Evolutionary conservation across 2,329 filamentous ascomycete genomes (phyloP), one percentile per base, ranked within the genome.

Genomic region (Talaromyces marneffei): DNA sequence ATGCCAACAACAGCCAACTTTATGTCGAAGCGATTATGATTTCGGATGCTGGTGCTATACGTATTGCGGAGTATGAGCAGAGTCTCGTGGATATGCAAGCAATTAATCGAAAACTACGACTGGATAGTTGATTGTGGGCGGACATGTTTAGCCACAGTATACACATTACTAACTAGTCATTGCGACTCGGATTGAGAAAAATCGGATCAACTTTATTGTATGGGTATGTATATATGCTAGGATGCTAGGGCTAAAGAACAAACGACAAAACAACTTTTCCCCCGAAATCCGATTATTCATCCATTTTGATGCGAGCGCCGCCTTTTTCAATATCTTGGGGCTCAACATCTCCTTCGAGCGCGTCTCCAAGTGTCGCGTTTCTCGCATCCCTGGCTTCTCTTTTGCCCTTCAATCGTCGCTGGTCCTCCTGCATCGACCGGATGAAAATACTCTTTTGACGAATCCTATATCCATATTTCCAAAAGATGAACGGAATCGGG

Each of bases 401-500:
- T 65, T 78, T 81, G 16, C 74, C 75, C 40, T 81, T 80, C 58
- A 78, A 62, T 59, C 75, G 76, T 66, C 72, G 74, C 67, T 80
- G 78, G 59, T 83, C 80, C 64, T 81, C 75, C 62, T 84, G 83
- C 70, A 86, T 86, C 74, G 74, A 83, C 59, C 76, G 67, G 62
- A 87, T 87, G 67, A 87, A 70, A 10, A 72, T 68, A 62, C 82
- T 83, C 75, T 81, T 82, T 69, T 79, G 73, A 54, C 85, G 73
- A 64, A 88, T 85, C 71, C 78, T 80, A 53, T 82, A 72, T 1
- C 83, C 82, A 65, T 86, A 84, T 44, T 77, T 73, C 65, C 91
- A 94, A 69, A 95, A 94, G 0, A 91, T 79, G 61, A 93, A 83
- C 0, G 91, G 91, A 52, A 94, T 92, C 0, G 91, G 90, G 16